These are phyloP conservation scores for Solanum chilense DNA, from an alignment of 257 asterid species.

Conservation along the genomic window DNA sequence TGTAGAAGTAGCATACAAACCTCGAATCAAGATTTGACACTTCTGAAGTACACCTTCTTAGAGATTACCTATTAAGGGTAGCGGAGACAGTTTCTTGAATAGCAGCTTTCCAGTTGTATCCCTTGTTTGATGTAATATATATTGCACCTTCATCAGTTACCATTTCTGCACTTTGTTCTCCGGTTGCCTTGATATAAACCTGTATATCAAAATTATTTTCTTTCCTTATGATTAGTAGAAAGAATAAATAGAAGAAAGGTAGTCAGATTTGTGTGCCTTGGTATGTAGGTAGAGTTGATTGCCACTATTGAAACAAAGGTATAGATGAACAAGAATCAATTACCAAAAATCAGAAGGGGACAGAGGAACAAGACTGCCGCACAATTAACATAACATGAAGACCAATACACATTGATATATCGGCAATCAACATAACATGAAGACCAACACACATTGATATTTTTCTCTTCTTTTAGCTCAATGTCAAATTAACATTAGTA, in stretches of 20 bases:
- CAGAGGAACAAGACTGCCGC: not conserved
- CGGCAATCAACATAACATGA: not conserved
- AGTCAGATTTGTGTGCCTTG: not conserved
- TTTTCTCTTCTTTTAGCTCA: not conserved
- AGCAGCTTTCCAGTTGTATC: conserved; percentile 99
- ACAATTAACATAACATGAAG: not conserved
- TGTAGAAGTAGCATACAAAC: not conserved
- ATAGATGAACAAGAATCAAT: not conserved
- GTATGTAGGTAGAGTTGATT: not conserved
- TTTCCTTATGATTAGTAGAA: not conserved
- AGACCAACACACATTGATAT: not conserved
- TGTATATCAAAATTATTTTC: conserved; percentile 14
- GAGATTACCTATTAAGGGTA: conserved; percentile 73
- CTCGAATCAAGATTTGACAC: not conserved
- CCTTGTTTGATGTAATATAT: conserved; percentile 80
- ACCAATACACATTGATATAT: not conserved
- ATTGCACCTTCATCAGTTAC: conserved; percentile 97
- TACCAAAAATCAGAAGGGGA: not conserved
- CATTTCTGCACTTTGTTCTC: conserved; percentile 89
- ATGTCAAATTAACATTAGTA: not conserved
- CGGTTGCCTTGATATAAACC: conserved; percentile 80
- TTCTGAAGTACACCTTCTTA: not conserved
- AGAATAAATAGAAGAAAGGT: not conserved
- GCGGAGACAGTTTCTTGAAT: conserved; percentile 97
- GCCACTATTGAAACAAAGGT: not conserved